Conservation (phyloP, 495 filamentous ascomycete genomes). For the Hypoxylon subgilvum region DNA sequence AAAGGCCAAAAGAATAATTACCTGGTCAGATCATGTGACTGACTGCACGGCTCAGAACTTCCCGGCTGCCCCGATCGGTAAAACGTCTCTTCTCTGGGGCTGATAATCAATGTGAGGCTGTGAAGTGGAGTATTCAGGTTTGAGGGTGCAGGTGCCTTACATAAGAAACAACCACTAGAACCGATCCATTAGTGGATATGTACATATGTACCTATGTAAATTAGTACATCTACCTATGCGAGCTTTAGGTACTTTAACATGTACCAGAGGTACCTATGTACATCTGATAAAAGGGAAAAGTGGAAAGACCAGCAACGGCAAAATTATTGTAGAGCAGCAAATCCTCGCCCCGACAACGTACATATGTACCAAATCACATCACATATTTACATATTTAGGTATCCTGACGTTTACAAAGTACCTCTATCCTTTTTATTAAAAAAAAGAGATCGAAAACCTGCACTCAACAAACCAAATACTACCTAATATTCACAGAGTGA, state of each 20-base stretch:
- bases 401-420: too few species aligned
- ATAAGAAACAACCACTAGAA: background rate
- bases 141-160: too few species aligned
- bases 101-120: constrained; percentile 33
- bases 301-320: constrained; percentile 24
- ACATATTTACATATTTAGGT: too few species aligned
- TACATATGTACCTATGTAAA: background rate
- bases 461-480: too few species aligned
- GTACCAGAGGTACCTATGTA: too few species aligned
- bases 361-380: constrained; percentile 10
- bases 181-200: constrained; percentile 9
- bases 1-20: background rate
- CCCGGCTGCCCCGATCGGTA: constrained; percentile 19
- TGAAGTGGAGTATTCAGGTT: too few species aligned
- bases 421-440: too few species aligned
- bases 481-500: too few species aligned
- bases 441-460: too few species aligned
- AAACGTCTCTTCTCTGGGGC: constrained; percentile 22
- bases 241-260: constrained; percentile 29
- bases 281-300: too few species aligned
- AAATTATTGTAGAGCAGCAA: constrained; percentile 24
- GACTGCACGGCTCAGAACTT: background rate
- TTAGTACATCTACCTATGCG: constrained; percentile 24
- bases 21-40: constrained; percentile 16
- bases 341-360: constrained; percentile 11